phyloP scores from a whole-genome alignment of 768 basidiomycete genomes.

The Plicaturopsis crispa region DNA sequence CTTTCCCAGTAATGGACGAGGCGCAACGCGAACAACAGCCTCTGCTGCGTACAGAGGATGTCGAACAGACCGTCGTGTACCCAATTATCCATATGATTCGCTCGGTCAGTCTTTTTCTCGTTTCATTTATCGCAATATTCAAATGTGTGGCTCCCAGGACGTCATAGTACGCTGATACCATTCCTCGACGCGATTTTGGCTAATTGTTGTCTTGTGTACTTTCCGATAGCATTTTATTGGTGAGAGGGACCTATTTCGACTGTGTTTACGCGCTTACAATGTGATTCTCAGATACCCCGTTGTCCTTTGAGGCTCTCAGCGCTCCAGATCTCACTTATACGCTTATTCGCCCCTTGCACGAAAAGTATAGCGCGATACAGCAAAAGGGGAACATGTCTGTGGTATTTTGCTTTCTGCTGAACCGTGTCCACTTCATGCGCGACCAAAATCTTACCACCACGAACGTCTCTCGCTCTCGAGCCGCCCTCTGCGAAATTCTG shows the following conservation, averaged over 20 bases:
- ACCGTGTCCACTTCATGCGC: conserved; percentile 77
- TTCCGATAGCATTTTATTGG: conserved; percentile 66
- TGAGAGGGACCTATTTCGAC: conserved; percentile 18
- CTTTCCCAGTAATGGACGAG: conserved; percentile 11
- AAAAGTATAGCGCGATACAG: conserved; percentile 77
- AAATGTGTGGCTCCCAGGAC: conserved; percentile 39
- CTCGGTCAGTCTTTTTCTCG: conserved; percentile 31
- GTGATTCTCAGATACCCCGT: conserved; percentile 62
- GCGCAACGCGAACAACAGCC: conserved; percentile 24
- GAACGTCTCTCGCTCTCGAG: conserved; percentile 67
- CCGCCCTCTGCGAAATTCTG: conserved; percentile 82
- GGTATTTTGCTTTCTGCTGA: conserved; percentile 84
- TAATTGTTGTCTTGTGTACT: not conserved
- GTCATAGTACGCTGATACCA: conserved; percentile 35
- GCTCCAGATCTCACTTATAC: conserved; percentile 89
- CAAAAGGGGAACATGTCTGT: conserved; percentile 71
- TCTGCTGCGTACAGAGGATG: conserved; percentile 41
- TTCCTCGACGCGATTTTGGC: conserved; percentile 2
- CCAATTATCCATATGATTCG: conserved; percentile 78
- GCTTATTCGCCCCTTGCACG: conserved; percentile 78
- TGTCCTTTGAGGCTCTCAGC: conserved; percentile 71
- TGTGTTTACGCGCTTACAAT: conserved; percentile 3
- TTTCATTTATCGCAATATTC: conserved; percentile 7
- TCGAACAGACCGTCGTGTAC: conserved; percentile 59
- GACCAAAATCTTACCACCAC: conserved; percentile 68